phyloP scores from a whole-genome alignment of 208 protist genomes.

The Trypanosoma cruzi region DNA sequence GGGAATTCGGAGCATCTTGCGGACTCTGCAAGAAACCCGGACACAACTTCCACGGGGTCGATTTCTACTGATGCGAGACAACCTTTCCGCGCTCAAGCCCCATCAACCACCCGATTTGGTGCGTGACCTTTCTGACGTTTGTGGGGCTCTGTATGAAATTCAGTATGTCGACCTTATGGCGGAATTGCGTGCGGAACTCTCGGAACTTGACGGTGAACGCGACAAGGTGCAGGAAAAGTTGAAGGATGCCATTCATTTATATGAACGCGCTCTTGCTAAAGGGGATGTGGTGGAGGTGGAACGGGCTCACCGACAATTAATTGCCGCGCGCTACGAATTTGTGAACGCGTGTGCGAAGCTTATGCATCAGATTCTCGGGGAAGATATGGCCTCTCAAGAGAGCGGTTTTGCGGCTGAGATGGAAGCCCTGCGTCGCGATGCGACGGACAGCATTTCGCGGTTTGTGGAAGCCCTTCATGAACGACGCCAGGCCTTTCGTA shows the following conservation, averaged over 20 bases:
- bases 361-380: constrained; percentile 42
- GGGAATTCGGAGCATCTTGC: constrained; percentile 42
- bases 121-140: constrained; percentile 47
- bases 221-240: constrained; percentile 40
- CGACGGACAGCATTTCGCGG: constrained; percentile 45
- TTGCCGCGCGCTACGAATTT: constrained; percentile 78
- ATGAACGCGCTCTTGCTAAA: constrained; percentile 42
- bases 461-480: constrained; percentile 57
- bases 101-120: constrained; percentile 45
- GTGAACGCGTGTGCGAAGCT: constrained; percentile 56
- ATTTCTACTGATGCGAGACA: constrained; percentile 64
- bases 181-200: constrained; percentile 61
- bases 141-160: constrained; percentile 70
- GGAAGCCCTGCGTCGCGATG: constrained; percentile 49
- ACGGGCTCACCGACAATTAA: constrained; percentile 72
- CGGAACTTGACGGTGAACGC: constrained; percentile 52
- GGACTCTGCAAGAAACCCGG: constrained; percentile 36
- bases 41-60: constrained; percentile 58
- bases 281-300: constrained; percentile 79
- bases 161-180: constrained; percentile 66
- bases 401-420: constrained; percentile 46
- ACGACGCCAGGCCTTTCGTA: constrained; percentile 34
- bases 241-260: constrained; percentile 45
- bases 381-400: constrained; percentile 36
- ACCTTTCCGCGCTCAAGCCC: constrained; percentile 46